Percentiles rank a stretch among this genome's conserved stretches.
Conservation (phyloP, 1,284 basidiomycete species). For the Microbotryum scabiosae region DNA sequence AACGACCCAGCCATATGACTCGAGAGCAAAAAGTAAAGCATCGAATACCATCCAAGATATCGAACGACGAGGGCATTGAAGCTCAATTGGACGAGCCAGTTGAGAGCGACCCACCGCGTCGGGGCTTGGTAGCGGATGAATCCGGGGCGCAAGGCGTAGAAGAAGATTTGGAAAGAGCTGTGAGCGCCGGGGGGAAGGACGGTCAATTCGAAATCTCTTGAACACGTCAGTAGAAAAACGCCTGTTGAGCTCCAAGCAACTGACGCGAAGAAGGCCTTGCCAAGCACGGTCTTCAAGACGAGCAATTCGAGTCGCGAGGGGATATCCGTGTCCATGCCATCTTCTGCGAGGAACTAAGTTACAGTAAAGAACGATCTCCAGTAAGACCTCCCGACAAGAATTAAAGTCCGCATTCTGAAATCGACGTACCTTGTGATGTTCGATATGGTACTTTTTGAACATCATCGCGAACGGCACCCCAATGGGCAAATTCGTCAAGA, state of each 20-base stretch:
- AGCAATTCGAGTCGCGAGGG: conserved; percentile 78
- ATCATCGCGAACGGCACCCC: conserved; percentile 90
- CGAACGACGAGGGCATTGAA: conserved; percentile 64
- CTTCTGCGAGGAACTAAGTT: conserved; percentile 78
- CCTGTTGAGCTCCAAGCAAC: conserved; percentile 36
- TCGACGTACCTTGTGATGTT: conserved; percentile 30
- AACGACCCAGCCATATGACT: conserved; percentile 92
- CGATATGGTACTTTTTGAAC: conserved; percentile 57
- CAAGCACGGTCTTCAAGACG: conserved; percentile 85
- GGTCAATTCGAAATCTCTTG: background rate
- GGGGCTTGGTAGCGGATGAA: conserved; percentile 76
- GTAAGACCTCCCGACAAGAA: conserved; percentile 45
- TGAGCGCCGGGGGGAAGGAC: background rate
- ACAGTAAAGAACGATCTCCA: background rate
- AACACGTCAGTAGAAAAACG: background rate
- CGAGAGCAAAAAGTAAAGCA: conserved; percentile 75
- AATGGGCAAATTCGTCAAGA: conserved; percentile 86
- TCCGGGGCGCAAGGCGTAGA: conserved; percentile 94
- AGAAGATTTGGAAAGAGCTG: conserved; percentile 94
- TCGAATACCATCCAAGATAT: conserved; percentile 53
- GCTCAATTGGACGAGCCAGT: conserved; percentile 59
- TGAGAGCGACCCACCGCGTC: conserved; percentile 76
- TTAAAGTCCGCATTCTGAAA: background rate
- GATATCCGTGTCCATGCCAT: conserved; percentile 90
- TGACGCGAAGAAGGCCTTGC: conserved; percentile 94